Evolutionary conservation across 2,329 filamentous ascomycete species (phyloP).

Genomic region (Chaetomium strumarium): DNA sequence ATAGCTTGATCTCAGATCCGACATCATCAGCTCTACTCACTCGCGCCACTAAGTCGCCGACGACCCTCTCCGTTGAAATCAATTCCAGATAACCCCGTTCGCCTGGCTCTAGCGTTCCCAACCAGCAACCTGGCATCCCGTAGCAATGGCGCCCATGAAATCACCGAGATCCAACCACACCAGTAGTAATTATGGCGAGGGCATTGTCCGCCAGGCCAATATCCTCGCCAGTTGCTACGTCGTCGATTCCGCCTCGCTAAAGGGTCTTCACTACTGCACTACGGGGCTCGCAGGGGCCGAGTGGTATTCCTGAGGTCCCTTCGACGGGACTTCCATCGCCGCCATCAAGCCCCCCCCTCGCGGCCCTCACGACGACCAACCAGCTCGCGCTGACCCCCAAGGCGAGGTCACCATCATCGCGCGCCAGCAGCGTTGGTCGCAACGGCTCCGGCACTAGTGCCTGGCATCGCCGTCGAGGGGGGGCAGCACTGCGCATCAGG

Average conservation of each 20-base stretch:
- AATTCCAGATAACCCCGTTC: not conserved
- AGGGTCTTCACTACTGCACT: slow-evolving; percentile 93
- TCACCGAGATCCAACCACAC: slow-evolving; percentile 60
- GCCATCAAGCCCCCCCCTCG: slow-evolving; percentile 84
- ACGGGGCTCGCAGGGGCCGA: slow-evolving; percentile 71
- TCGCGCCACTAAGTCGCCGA: not conserved
- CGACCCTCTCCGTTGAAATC: not conserved
- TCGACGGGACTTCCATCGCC: slow-evolving; percentile 79
- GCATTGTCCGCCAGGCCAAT: slow-evolving; percentile 58
- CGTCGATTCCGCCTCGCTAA: slow-evolving; percentile 67
- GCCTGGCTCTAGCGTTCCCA: not conserved
- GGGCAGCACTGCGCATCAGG: slow-evolving; percentile 94
- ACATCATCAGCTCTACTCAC: not conserved
- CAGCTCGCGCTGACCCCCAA: slow-evolving; percentile 61
- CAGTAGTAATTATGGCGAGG: slow-evolving; percentile 75
- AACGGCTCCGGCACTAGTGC: slow-evolving; percentile 31
- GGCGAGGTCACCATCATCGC: slow-evolving; percentile 37
- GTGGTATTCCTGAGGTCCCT: slow-evolving; percentile 93
- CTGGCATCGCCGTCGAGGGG: slow-evolving; percentile 60
- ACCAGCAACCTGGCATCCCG: slow-evolving; percentile 30
- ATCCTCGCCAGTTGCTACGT: slow-evolving; percentile 90
- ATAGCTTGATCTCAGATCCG: not conserved
- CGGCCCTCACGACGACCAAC: slow-evolving; percentile 62
- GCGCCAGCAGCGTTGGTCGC: slow-evolving; percentile 24
- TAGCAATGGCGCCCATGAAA: slow-evolving; percentile 63